Conservation (phyloP, 805 yeast genomes). For the Saccharomycopsis microspora region DNA sequence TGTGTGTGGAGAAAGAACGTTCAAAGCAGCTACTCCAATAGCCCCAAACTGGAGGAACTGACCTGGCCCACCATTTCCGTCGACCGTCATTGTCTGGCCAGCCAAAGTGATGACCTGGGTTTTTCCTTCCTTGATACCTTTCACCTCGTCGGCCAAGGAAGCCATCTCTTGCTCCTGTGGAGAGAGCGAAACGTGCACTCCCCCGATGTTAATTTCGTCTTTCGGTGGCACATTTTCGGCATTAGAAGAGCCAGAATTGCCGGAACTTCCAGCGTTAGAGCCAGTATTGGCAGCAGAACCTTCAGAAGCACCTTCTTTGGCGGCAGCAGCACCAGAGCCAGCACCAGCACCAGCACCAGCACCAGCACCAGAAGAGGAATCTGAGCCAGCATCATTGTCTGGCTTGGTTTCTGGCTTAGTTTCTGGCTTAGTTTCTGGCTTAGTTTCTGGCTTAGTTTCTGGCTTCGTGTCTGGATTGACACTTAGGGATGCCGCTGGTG, state of each 20-base stretch:
- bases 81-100: neutral
- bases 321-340: too few species aligned
- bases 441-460: neutral
- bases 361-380: neutral
- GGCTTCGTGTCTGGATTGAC: neutral
- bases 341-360: neutral
- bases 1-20: conserved; percentile 10
- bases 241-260: too few species aligned
- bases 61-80: neutral
- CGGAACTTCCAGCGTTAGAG: too few species aligned
- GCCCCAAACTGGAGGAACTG: conserved; percentile 7
- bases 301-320: too few species aligned
- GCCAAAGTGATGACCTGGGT: neutral
- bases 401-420: neutral
- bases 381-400: neutral
- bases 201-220: too few species aligned
- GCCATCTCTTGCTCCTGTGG: neutral
- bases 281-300: too few species aligned
- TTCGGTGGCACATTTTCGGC: too few species aligned
- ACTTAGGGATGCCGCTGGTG: too few species aligned
- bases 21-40: conserved; percentile 14
- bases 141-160: neutral
- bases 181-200: neutral
- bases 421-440: neutral
- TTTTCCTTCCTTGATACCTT: neutral